A percentile compares a stretch with the other conserved stretches of the same genome.
phyloP scores from a whole-genome alignment of 1,284 basidiomycete genomes.

The Apiotrichum laibachii region DNA sequence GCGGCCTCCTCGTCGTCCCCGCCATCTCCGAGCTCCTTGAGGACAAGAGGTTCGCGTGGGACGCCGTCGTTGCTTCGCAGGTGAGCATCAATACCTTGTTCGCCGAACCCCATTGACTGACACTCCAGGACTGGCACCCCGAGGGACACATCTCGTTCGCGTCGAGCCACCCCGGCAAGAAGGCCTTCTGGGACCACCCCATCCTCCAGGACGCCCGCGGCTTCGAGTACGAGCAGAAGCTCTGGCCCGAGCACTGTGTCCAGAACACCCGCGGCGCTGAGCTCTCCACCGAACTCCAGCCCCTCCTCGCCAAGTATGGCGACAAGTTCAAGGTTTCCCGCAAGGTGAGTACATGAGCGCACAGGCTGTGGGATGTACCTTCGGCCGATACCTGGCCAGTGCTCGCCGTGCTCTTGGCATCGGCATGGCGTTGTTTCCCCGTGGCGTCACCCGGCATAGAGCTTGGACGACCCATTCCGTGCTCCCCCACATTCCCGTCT shows the following conservation, averaged over 20 bases:
- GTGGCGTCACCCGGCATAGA: too few species aligned
- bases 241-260: conserved; percentile 62
- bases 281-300: conserved; percentile 30
- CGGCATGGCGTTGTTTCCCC: too few species aligned
- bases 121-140: conserved; percentile 57
- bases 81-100: conserved; percentile 32
- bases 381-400: too few species aligned
- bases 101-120: background rate
- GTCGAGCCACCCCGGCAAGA: conserved; percentile 53
- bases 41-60: conserved; percentile 53
- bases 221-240: conserved; percentile 35
- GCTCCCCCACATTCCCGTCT: background rate
- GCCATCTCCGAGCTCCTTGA: conserved; percentile 55
- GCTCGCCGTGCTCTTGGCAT: too few species aligned
- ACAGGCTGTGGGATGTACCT: background rate
- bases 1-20: conserved; percentile 55
- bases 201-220: conserved; percentile 43
- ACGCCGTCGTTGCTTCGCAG: conserved; percentile 56
- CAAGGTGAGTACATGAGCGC: conserved; percentile 32
- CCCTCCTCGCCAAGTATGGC: conserved; percentile 23
- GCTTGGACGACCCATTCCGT: background rate
- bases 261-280: conserved; percentile 40
- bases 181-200: conserved; percentile 53
- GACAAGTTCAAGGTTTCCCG: conserved; percentile 33
- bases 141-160: conserved; percentile 63